A percentile compares a stretch with the other conserved stretches of the same genome.
These are phyloP conservation scores for Lachancea nothofagi DNA, from an alignment of 805 yeast species.

Conservation along the genomic window DNA sequence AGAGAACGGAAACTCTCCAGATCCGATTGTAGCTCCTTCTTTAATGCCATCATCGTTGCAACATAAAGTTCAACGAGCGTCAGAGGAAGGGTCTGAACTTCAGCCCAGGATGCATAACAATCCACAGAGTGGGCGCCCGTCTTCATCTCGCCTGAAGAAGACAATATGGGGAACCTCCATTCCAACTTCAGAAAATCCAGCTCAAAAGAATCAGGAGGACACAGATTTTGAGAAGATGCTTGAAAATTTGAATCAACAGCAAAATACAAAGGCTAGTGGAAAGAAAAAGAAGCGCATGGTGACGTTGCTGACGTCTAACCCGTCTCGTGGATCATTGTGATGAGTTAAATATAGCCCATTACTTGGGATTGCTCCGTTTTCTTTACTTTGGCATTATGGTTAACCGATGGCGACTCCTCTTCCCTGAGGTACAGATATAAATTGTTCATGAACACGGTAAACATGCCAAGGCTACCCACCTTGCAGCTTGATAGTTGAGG, in stretches of 20 bases:
- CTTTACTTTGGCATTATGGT: too few species aligned
- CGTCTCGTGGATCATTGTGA: slow-evolving; percentile 6
- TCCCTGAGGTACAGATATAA: too few species aligned
- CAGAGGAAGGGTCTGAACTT: background rate
- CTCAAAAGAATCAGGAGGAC: slow-evolving; percentile 33
- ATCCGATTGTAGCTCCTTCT: slow-evolving; percentile 1
- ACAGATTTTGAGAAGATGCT: slow-evolving; percentile 48
- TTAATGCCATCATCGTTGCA: slow-evolving; percentile 1
- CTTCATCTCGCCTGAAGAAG: slow-evolving; percentile 33
- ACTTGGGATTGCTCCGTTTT: too few species aligned
- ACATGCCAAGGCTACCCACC: too few species aligned
- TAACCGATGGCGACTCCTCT: too few species aligned
- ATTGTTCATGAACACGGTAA: too few species aligned
- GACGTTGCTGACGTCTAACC: slow-evolving; percentile 8
- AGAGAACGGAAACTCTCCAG: slow-evolving; percentile 44
- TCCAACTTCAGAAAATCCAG: slow-evolving; percentile 28
- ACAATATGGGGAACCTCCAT: slow-evolving; percentile 74
- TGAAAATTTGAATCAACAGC: slow-evolving; percentile 45
- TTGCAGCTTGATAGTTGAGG: too few species aligned
- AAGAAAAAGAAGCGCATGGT: slow-evolving; percentile 44
- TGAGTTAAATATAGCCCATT: too few species aligned
- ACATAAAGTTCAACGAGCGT: background rate
- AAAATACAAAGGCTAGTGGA: slow-evolving; percentile 31
- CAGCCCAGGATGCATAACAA: slow-evolving; percentile 8
- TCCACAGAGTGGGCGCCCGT: background rate